Conservation (phyloP, 768 basidiomycete species). For the Hygrocybe coccinea region DNA sequence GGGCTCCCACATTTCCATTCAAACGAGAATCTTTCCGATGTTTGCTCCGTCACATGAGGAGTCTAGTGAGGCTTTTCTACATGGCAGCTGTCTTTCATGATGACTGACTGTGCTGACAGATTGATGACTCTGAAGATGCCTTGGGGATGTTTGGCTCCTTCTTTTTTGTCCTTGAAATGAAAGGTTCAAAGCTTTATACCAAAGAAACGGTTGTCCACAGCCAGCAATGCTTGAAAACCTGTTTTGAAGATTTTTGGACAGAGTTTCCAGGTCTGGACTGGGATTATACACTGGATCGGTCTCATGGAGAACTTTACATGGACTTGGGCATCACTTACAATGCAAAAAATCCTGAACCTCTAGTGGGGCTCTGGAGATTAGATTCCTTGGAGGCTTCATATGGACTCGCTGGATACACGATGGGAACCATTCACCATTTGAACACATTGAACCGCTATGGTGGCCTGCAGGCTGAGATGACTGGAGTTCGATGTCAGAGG, state of each 20-base stretch:
- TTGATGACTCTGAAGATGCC: background rate
- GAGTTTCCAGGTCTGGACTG: conserved; percentile 13
- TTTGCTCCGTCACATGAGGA: conserved; percentile 1
- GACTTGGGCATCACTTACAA: conserved; percentile 15
- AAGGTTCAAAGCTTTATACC: conserved; percentile 13
- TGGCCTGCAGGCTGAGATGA: conserved; percentile 15
- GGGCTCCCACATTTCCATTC: conserved; percentile 6
- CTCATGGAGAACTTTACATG: conserved; percentile 10
- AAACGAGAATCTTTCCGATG: background rate
- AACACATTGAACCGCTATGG: conserved; percentile 17
- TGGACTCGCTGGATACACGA: conserved; percentile 10
- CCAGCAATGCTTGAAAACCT: background rate
- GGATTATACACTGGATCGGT: conserved; percentile 13
- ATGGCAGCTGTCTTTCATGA: background rate
- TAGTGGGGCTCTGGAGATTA: conserved; percentile 17
- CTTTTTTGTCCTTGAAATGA: conserved; percentile 18
- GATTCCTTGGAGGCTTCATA: conserved; percentile 17
- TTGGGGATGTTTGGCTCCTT: conserved; percentile 15
- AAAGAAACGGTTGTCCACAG: background rate
- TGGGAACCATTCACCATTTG: conserved; percentile 13
- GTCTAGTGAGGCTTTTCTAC: background rate
- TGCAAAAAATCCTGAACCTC: background rate
- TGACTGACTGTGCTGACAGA: background rate
- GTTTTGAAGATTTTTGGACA: background rate
- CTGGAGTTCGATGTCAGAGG: background rate